phyloP scores from a whole-genome alignment of 805 yeast species.

The Naumovozyma dairenensis region DNA sequence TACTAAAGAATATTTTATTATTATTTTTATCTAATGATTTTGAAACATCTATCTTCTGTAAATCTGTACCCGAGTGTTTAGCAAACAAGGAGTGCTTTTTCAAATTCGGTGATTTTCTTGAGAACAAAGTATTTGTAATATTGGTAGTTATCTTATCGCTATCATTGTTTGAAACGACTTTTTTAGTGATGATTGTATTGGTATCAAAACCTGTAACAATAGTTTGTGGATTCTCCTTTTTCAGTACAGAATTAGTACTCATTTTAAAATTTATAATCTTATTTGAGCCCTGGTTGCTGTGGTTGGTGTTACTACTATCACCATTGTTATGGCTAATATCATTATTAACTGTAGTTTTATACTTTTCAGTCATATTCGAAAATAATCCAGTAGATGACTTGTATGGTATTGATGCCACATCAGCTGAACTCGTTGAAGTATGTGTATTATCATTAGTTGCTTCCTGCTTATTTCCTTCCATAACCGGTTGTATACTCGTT shows the following conservation, averaged over 20 bases:
- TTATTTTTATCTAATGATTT: no score
- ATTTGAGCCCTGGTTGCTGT: no score
- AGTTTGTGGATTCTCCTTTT: constrained; percentile 14
- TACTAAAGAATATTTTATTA: constrained; percentile 23
- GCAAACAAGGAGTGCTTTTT: no score
- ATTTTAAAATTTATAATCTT: no score
- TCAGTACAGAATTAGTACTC: background rate
- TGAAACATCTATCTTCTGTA: no score
- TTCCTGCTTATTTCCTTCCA: background rate
- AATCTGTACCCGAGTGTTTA: no score
- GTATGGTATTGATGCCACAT: background rate
- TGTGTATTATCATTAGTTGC: background rate
- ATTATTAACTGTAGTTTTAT: background rate
- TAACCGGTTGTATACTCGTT: background rate
- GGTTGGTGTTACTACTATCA: background rate
- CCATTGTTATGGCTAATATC: background rate
- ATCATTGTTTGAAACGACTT: no score
- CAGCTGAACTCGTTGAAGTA: no score
- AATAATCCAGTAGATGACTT: constrained; percentile 1
- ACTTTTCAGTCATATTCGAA: background rate
- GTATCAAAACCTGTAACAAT: constrained; percentile 22
- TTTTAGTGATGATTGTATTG: constrained; percentile 12
- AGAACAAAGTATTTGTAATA: no score
- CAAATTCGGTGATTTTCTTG: no score
- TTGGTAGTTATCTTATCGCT: no score